Evolutionary conservation across 176 grass and related monocot species (phyloP), one percentile per base, ranked within the genome.

Genomic region (Oryza nivara): DNA sequence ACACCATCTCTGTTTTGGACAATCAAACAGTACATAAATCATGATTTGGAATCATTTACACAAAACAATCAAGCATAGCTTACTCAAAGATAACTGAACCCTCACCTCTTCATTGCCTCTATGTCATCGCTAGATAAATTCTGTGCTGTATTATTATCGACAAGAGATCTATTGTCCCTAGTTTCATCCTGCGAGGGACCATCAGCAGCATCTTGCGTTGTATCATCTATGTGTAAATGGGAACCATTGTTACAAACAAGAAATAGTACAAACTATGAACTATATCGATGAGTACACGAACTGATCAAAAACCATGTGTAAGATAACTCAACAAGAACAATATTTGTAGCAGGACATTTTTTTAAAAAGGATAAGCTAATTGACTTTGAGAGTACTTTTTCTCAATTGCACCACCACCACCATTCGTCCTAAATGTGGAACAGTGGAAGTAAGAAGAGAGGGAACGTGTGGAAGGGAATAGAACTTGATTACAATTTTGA

Each of bases 101-200:
- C 43, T 86, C 76, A 96, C 96, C 93, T 95, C 76, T 83, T 82
- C 96, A 99, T 91, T 40, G 93, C 79, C 9, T 99, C 93, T 12
- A 99, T 99, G 89, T 99, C 96, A 68, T 94, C 86, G 23, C 83
- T 92, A 17, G 93, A 99, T 68, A 99, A 82, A 92, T 75, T 96
- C 85, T 99, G 96, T 11, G 96, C 96, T 2, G 83, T 96, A 20
- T 98, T 98, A 66, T 98, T 98, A 67, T 98, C 96, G 20, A 98
- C 78, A 70, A 99, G 83, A 73, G 84, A 86, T 75, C 96, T 90
- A 83, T 98, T 98, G 82, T 98, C 96, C 88, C 84, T 95, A 19
- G 69, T 77, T 66, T 92, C 93, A 32, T 84, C 75, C 80, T 70
- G 63, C 7, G 4, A 2, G 58, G 87, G 84, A 7, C 85, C 88